These are phyloP conservation scores for Annulohypoxylon maeteangense DNA, from an alignment of 495 filamentous ascomycete genomes.

Conservation along the genomic window DNA sequence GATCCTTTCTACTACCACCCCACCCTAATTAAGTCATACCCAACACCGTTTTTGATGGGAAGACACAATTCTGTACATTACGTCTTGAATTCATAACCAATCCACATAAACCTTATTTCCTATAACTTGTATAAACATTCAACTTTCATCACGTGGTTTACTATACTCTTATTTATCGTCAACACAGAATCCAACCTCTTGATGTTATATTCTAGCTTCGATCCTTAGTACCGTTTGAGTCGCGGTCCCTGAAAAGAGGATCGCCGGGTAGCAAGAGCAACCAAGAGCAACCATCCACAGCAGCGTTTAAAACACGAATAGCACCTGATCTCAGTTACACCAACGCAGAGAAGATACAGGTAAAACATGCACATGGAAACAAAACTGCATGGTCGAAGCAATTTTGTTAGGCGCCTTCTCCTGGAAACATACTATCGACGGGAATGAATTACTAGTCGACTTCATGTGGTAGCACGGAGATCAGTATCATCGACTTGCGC, in stretches of 20 bases:
- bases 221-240: background rate
- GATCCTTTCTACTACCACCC: background rate
- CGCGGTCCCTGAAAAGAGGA: conserved; percentile 14
- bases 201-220: background rate
- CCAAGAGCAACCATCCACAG: conserved; percentile 34
- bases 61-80: background rate
- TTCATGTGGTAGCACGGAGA: conserved; percentile 24
- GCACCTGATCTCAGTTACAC: conserved; percentile 42
- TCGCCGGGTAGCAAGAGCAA: conserved; percentile 30
- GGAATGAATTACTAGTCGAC: conserved; percentile 12
- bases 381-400: conserved; percentile 29
- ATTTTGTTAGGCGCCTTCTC: conserved; percentile 10
- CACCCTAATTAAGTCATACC: background rate
- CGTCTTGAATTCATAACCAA: background rate
- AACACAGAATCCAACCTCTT: background rate
- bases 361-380: conserved; percentile 36
- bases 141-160: conserved; percentile 20
- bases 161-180: conserved; percentile 6
- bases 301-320: conserved; percentile 38
- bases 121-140: background rate
- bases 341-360: conserved; percentile 27
- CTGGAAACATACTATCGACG: conserved; percentile 12
- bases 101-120: background rate
- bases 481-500: background rate
- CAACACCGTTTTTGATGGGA: conserved; percentile 5